Evolutionary conservation across 1,139 yeast genomes (phyloP).

Genomic region (Sugiyamaella paludigena): DNA sequence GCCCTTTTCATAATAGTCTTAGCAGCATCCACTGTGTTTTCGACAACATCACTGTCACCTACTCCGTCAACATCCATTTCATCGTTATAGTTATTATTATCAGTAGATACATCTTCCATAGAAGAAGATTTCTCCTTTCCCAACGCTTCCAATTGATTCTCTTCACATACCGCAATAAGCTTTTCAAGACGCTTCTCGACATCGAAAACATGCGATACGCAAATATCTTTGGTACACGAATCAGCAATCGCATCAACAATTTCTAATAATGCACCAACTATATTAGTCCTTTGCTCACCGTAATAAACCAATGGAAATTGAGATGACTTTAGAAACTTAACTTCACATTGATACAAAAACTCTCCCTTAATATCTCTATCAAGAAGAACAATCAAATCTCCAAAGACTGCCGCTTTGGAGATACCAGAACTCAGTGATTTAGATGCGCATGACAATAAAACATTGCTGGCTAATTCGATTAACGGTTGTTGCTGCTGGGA

Average conservation of each 20-base stretch:
- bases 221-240: constrained; percentile 24
- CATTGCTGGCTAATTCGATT: constrained; percentile 8
- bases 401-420: constrained; percentile 29
- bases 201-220: constrained; percentile 24
- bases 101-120: too few species aligned
- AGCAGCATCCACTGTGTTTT: neutral
- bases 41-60: constrained; percentile 1
- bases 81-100: neutral
- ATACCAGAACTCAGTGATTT: constrained; percentile 5
- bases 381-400: constrained; percentile 42
- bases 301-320: constrained; percentile 44
- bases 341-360: constrained; percentile 43
- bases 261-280: constrained; percentile 27
- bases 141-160: constrained; percentile 2
- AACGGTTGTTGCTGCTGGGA: constrained; percentile 6
- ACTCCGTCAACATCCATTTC: constrained; percentile 21
- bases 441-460: constrained; percentile 12
- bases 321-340: constrained; percentile 45
- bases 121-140: neutral
- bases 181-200: constrained; percentile 23
- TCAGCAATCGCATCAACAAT: constrained; percentile 35
- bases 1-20: neutral
- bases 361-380: constrained; percentile 36
- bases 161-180: constrained; percentile 23
- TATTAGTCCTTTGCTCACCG: constrained; percentile 21